Conservation (phyloP, 1,139 yeast genomes). For the Scheffersomyces lignicola region DNA sequence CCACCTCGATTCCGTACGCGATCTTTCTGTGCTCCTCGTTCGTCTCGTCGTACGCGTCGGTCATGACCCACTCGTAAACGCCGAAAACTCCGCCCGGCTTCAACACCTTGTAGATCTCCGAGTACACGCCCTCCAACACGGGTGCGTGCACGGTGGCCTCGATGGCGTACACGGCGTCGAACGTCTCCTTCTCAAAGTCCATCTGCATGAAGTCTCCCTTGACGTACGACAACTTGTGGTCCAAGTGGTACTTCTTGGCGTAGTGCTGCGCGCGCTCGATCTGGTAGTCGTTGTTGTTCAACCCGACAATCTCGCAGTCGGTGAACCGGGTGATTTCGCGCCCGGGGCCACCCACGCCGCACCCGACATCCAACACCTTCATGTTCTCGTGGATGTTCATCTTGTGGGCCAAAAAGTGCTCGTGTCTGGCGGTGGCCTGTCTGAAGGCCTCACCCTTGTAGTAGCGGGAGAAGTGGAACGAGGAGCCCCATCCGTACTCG, state of each 20-base stretch:
- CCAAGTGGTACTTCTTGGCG: conserved; percentile 65
- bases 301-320: conserved; percentile 81
- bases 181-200: conserved; percentile 88
- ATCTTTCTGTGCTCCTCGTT: conserved; percentile 91
- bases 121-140: conserved; percentile 90
- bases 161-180: conserved; percentile 97
- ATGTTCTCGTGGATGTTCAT: conserved; percentile 77
- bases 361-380: conserved; percentile 96
- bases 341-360: conserved; percentile 99
- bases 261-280: conserved; percentile 87
- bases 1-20: conserved; percentile 95
- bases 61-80: conserved; percentile 99
- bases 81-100: conserved; percentile 98
- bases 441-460: conserved; percentile 90
- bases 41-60: conserved; percentile 84
- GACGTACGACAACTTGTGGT: conserved; percentile 76
- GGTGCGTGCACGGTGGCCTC: conserved; percentile 99
- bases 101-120: conserved; percentile 90
- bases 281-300: conserved; percentile 97
- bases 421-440: conserved; percentile 97
- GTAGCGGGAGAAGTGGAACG: conserved; percentile 97
- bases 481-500: conserved; percentile 99
- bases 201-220: conserved; percentile 99
- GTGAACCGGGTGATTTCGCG: conserved; percentile 93
- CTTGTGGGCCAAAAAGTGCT: conserved; percentile 88